These are phyloP conservation scores for Gomphus sp. DNA, from an alignment of 1,284 basidiomycete species.

Conservation along the genomic window DNA sequence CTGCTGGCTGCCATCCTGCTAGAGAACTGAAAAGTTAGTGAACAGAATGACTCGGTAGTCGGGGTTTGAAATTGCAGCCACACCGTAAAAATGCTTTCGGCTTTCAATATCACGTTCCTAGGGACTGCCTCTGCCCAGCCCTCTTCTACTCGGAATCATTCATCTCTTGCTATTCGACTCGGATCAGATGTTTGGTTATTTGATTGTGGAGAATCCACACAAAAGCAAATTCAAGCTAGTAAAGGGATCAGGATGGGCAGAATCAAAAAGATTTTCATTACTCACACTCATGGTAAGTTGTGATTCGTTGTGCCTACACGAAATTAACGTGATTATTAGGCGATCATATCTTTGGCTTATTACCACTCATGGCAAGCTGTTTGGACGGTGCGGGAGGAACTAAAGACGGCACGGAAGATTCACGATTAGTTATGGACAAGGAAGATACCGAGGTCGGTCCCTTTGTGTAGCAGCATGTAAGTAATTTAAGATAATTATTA, in stretches of 20 bases:
- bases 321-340: background rate
- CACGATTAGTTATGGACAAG: slow-evolving; percentile 25
- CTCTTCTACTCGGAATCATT: slow-evolving; percentile 67
- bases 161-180: slow-evolving; percentile 54
- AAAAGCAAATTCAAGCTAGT: slow-evolving; percentile 28
- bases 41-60: too few relatives aligned
- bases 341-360: slow-evolving; percentile 33
- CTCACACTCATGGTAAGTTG: slow-evolving; percentile 33
- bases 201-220: slow-evolving; percentile 41
- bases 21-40: too few relatives aligned
- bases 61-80: background rate
- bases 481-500: background rate
- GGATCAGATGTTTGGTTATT: slow-evolving; percentile 50
- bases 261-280: slow-evolving; percentile 37
- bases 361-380: slow-evolving; percentile 33
- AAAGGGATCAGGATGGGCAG: slow-evolving; percentile 25
- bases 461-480: background rate
- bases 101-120: slow-evolving; percentile 58
- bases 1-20: slow-evolving; percentile 51
- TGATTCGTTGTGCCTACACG: background rate
- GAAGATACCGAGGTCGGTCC: slow-evolving; percentile 4
- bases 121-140: slow-evolving; percentile 74
- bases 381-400: slow-evolving; percentile 66
- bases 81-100: slow-evolving; percentile 19
- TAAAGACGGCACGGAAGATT: slow-evolving; percentile 51